A percentile compares a stretch with the other conserved stretches of the same genome.
phyloP scores from a whole-genome alignment of 441 rosid species.

The Melastoma candidum region DNA sequence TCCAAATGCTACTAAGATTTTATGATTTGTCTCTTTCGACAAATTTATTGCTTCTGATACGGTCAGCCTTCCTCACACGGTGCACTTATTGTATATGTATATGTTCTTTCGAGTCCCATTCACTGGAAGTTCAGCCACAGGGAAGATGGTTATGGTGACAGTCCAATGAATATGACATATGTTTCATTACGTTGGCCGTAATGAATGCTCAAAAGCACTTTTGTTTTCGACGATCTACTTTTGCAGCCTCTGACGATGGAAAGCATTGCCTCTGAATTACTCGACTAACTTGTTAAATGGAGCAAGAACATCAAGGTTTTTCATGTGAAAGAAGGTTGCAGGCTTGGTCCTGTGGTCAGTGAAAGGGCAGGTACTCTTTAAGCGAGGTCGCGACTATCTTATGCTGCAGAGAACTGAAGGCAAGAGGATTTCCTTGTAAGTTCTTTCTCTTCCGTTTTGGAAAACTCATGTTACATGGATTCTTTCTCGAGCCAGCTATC shows the following conservation, averaged over 20 bases:
- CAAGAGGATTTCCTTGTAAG: no score
- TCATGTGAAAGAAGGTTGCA: conserved; percentile 85
- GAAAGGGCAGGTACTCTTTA: conserved; percentile 48
- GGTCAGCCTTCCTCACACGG: no score
- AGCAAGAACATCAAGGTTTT: conserved; percentile 68
- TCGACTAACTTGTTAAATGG: conserved; percentile 78
- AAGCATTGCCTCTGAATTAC: conserved; percentile 63
- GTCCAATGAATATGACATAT: no score
- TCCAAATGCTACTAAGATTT: conserved; percentile 86
- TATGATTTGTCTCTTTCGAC: conserved; percentile 6
- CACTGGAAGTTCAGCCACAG: conserved; percentile 94
- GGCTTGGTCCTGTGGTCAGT: conserved; percentile 90
- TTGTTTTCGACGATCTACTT: no score
- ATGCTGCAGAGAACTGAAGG: no score
- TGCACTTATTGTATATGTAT: no score
- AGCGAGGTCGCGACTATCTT: no score
- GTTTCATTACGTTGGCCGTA: no score
- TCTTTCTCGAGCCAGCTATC: no score
- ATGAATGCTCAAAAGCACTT: no score
- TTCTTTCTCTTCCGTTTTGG: no score
- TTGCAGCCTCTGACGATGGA: conserved; percentile 90
- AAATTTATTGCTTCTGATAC: neutral
- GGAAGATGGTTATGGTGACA: conserved; percentile 65
- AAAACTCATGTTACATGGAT: no score
- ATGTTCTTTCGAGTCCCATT: conserved; percentile 40